A percentile compares a stretch with the other conserved stretches of the same genome.
These are phyloP conservation scores for Sporobolomyces phaffii DNA, from an alignment of 768 basidiomycete species.

Conservation along the genomic window DNA sequence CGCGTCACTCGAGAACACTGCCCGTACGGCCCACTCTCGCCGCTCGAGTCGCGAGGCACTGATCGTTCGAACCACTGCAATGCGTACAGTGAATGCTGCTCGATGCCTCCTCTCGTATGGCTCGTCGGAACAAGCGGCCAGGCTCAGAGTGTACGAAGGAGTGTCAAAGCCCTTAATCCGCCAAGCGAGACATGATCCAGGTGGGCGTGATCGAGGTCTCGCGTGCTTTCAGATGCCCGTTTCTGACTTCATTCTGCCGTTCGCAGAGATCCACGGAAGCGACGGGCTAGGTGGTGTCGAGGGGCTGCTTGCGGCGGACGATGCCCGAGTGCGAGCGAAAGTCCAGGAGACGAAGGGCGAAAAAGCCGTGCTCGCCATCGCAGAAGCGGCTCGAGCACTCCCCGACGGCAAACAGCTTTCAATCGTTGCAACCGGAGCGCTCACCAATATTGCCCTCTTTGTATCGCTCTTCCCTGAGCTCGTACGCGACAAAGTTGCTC, in stretches of 20 bases:
- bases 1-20: conserved; percentile 53
- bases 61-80: too few species aligned
- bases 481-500: conserved; percentile 54
- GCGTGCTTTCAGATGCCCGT: too few species aligned
- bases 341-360: not conserved
- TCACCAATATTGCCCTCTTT: conserved; percentile 75
- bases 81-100: conserved; percentile 65
- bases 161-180: conserved; percentile 64
- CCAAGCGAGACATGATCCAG: conserved; percentile 55
- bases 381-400: conserved; percentile 52
- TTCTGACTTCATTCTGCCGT: too few species aligned
- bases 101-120: conserved; percentile 70
- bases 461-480: conserved; percentile 55
- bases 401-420: conserved; percentile 57
- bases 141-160: conserved; percentile 63
- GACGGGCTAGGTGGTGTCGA: conserved; percentile 81
- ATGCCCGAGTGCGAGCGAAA: conserved; percentile 49
- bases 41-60: conserved; percentile 44
- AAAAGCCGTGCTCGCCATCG: conserved; percentile 62
- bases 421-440: conserved; percentile 70
- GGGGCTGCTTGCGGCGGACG: conserved; percentile 58
- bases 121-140: conserved; percentile 49
- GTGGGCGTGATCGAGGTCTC: not conserved
- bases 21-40: conserved; percentile 42
- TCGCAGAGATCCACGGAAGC: conserved; percentile 63